Evolutionary conservation across 768 basidiomycete species (phyloP).

Genomic region (Solioccasus polychromus): DNA sequence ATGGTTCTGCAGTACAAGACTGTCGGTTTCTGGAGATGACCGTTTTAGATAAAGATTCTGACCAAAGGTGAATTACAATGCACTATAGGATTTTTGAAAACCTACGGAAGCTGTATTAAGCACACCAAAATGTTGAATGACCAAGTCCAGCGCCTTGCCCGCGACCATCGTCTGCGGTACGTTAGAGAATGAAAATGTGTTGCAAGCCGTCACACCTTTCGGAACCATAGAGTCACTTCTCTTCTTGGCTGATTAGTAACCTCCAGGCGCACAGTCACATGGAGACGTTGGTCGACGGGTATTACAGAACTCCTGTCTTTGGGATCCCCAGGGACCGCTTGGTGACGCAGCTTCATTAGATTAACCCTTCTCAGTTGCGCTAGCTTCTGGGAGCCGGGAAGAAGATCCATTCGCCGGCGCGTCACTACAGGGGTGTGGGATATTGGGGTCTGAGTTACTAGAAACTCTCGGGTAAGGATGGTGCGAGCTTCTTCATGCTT

Average conservation of each 20-base stretch:
- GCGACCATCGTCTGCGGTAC: slow-evolving; percentile 45
- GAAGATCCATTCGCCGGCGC: slow-evolving; percentile 31
- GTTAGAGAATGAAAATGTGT: slow-evolving; percentile 3
- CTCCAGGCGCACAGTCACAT: slow-evolving; percentile 45
- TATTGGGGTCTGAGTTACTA: slow-evolving; percentile 15
- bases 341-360: slow-evolving; percentile 73
- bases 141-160: slow-evolving; percentile 63
- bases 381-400: slow-evolving; percentile 51
- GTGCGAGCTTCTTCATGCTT: slow-evolving; percentile 50
- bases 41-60: slow-evolving; percentile 45
- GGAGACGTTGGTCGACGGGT: slow-evolving; percentile 54
- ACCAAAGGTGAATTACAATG: neutral
- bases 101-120: slow-evolving; percentile 14
- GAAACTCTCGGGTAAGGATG: slow-evolving; percentile 54
- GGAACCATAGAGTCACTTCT: slow-evolving; percentile 64
- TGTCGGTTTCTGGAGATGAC: slow-evolving; percentile 23
- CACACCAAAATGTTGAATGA: slow-evolving; percentile 28
- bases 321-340: slow-evolving; percentile 60
- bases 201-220: slow-evolving; percentile 47
- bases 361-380: slow-evolving; percentile 57
- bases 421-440: slow-evolving; percentile 26
- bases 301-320: slow-evolving; percentile 48
- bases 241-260: slow-evolving; percentile 24
- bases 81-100: neutral
- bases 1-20: slow-evolving; percentile 45